These are phyloP conservation scores for Pseudoneurospora amorphoporcata DNA, from an alignment of 495 filamentous ascomycete genomes.

Conservation along the genomic window DNA sequence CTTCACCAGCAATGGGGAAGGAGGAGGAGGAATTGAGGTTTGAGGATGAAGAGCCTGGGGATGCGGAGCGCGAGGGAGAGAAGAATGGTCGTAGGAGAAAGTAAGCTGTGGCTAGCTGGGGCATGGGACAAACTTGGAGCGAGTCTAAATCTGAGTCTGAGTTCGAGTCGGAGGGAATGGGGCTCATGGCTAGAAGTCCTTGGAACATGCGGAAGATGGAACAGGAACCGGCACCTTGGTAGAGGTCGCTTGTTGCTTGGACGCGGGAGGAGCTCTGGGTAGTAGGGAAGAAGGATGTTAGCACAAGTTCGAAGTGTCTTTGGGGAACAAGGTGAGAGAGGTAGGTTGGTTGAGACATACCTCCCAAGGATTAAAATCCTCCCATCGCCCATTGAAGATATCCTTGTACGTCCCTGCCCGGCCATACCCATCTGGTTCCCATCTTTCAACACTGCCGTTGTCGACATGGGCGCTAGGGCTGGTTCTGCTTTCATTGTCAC, in stretches of 20 bases:
- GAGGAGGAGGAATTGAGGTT: background rate
- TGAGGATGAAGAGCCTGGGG: background rate
- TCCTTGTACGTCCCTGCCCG: conserved; percentile 53
- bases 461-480: conserved; percentile 50
- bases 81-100: conserved; percentile 82
- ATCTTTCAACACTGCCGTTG: conserved; percentile 73
- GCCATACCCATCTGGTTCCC: conserved; percentile 79
- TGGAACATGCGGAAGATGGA: conserved; percentile 83
- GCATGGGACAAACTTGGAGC: conserved; percentile 66
- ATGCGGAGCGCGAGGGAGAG: conserved; percentile 25
- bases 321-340: background rate
- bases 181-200: conserved; percentile 67
- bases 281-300: background rate
- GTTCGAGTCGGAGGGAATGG: conserved; percentile 54
- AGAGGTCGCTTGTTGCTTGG: conserved; percentile 61
- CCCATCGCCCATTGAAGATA: conserved; percentile 69
- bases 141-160: conserved; percentile 19
- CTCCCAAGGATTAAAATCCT: conserved; percentile 76
- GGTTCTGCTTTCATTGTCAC: background rate
- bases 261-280: conserved; percentile 49
- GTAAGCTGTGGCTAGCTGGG: conserved; percentile 69
- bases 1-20: background rate
- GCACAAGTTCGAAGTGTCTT: background rate
- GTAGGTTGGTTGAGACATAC: background rate
- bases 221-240: conserved; percentile 72